A percentile compares a stretch with the other conserved stretches of the same genome.
Evolutionary conservation across 1,284 basidiomycete genomes (phyloP).

Genomic region (Mycosarcoma mackinlayi): DNA sequence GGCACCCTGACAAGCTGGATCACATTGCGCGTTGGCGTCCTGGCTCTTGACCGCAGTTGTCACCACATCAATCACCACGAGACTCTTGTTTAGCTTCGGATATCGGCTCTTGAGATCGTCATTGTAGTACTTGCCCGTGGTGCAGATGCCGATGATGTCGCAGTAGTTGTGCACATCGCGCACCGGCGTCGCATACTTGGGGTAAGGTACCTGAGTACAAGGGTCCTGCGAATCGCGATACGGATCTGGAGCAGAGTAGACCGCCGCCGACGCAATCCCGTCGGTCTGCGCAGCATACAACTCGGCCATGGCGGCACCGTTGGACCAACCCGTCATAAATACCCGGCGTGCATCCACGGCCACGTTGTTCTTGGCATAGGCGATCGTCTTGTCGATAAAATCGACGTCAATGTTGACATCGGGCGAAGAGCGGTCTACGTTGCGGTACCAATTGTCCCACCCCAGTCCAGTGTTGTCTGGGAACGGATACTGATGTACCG

Average conservation of each 20-base stretch:
- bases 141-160: conserved; percentile 31
- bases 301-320: conserved; percentile 17
- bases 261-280: conserved; percentile 34
- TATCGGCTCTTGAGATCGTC: conserved; percentile 27
- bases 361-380: conserved; percentile 18
- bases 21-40: conserved; percentile 11
- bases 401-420: conserved; percentile 30
- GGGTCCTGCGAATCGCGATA: conserved; percentile 40
- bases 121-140: conserved; percentile 25
- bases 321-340: conserved; percentile 29
- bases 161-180: conserved; percentile 36
- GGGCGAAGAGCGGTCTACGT: conserved; percentile 31
- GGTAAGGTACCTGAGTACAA: conserved; percentile 26
- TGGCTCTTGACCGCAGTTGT: conserved; percentile 15
- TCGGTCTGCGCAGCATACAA: conserved; percentile 28
- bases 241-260: conserved; percentile 39
- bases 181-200: conserved; percentile 23
- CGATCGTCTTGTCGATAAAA: conserved; percentile 30
- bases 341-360: conserved; percentile 22
- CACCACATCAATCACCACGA: conserved; percentile 20
- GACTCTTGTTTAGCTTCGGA: conserved; percentile 16
- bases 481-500: conserved; percentile 23
- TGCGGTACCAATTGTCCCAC: conserved; percentile 46
- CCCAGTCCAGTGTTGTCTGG: conserved; percentile 27
- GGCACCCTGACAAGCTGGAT: conserved; percentile 19